Conservation (phyloP, 495 filamentous ascomycete genomes). For the Penicillium salamii region DNA sequence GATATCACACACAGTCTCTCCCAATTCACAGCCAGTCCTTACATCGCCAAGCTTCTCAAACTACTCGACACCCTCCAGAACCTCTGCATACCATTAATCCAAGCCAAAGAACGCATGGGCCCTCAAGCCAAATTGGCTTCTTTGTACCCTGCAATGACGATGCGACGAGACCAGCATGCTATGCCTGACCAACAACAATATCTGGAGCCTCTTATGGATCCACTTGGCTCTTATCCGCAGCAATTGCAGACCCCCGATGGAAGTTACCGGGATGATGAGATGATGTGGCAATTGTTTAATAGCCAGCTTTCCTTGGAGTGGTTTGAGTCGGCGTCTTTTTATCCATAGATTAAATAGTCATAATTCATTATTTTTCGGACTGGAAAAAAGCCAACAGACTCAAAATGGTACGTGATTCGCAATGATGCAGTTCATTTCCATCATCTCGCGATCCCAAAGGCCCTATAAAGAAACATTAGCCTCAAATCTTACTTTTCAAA, state of each 20-base stretch:
- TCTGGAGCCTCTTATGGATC: too few relatives aligned
- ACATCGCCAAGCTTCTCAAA: conserved; percentile 20
- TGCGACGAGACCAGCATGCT: background rate
- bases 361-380: too few relatives aligned
- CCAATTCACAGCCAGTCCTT: conserved; percentile 20
- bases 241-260: background rate
- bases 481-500: too few relatives aligned
- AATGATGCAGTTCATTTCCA: too few relatives aligned
- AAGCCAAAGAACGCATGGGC: conserved; percentile 11
- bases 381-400: too few relatives aligned
- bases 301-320: conserved; percentile 27
- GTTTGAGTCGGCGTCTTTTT: conserved; percentile 13
- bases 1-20: conserved; percentile 19
- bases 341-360: background rate
- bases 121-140: conserved; percentile 6
- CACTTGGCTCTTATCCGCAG: background rate
- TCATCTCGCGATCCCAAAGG: too few relatives aligned
- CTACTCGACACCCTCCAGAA: conserved; percentile 19
- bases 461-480: too few relatives aligned
- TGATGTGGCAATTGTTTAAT: conserved; percentile 33
- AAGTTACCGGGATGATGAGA: conserved; percentile 12
- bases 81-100: conserved; percentile 25
- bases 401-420: too few relatives aligned
- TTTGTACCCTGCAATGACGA: conserved; percentile 10
- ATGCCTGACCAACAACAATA: background rate